Conservation (phyloP, 108 stramenopile genomes). For the Skeletonema tropicum region DNA sequence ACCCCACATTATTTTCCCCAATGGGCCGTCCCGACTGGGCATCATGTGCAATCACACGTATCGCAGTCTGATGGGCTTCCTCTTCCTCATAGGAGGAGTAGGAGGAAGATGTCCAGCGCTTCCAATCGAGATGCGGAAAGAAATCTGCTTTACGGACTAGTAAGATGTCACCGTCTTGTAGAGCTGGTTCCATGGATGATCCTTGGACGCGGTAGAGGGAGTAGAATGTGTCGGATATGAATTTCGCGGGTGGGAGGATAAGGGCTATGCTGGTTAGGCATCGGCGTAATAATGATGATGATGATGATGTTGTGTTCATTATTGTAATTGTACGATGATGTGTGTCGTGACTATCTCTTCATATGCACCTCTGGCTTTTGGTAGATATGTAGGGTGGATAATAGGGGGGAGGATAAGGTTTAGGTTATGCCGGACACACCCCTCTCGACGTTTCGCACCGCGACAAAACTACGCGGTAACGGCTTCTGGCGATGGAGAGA, state of each 20-base stretch:
- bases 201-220: conserved; percentile 59
- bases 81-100: conserved; percentile 5
- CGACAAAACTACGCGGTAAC: too few species aligned
- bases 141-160: conserved; percentile 70
- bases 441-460: too few species aligned
- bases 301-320: not conserved
- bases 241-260: conserved; percentile 18
- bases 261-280: conserved; percentile 14
- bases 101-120: conserved; percentile 10
- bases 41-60: conserved; percentile 34
- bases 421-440: too few species aligned
- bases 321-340: too few species aligned
- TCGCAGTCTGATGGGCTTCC: conserved; percentile 20
- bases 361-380: too few species aligned
- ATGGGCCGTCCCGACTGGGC: conserved; percentile 40
- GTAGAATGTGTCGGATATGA: conserved; percentile 53
- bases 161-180: conserved; percentile 63
- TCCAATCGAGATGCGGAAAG: conserved; percentile 18
- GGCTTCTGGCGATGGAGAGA: too few species aligned
- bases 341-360: too few species aligned
- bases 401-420: too few species aligned
- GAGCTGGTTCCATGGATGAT: conserved; percentile 72
- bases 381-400: too few species aligned
- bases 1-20: conserved; percentile 26
- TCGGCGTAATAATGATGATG: conserved; percentile 6